These are phyloP conservation scores for Paramarasmius palmivorus DNA, from an alignment of 1,284 basidiomycete genomes.

Conservation along the genomic window DNA sequence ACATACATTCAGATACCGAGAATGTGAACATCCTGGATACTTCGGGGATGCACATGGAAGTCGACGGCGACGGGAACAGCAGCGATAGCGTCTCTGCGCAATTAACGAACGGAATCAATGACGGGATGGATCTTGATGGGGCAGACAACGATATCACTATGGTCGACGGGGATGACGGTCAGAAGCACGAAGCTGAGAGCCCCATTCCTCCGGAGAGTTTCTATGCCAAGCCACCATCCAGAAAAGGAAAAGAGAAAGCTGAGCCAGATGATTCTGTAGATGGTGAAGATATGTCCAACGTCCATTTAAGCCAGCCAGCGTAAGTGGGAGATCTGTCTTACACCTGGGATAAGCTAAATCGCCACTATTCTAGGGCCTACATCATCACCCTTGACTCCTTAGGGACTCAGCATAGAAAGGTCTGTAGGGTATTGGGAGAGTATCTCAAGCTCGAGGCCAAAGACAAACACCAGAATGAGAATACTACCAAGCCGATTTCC, in stretches of 20 bases:
- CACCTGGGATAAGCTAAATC: too few species aligned
- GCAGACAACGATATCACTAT: not conserved
- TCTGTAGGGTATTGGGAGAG: conserved; percentile 55
- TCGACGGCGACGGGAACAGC: not conserved
- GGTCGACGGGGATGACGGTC: not conserved
- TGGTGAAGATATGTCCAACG: not conserved
- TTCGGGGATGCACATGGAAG: conserved; percentile 2
- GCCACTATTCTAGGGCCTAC: conserved; percentile 52
- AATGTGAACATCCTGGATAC: not conserved
- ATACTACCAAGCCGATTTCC: conserved; percentile 42
- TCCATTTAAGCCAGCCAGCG: too few species aligned
- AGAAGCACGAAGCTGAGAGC: not conserved
- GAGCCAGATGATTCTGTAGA: not conserved
- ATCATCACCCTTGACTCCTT: conserved; percentile 92
- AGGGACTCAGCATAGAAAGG: conserved; percentile 65
- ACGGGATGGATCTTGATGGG: not conserved
- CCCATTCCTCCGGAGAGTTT: not conserved
- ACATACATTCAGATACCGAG: not conserved
- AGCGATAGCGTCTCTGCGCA: not conserved
- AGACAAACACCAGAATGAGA: conserved; percentile 60
- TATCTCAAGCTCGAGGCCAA: conserved; percentile 83
- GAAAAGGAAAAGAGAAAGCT: conserved; percentile 2
- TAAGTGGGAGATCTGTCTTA: too few species aligned
- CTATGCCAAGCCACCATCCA: not conserved
- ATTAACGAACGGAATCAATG: not conserved